Evolutionary conservation across 202 grass and related monocot species (phyloP).

Genomic region (Digitaria exilis): DNA sequence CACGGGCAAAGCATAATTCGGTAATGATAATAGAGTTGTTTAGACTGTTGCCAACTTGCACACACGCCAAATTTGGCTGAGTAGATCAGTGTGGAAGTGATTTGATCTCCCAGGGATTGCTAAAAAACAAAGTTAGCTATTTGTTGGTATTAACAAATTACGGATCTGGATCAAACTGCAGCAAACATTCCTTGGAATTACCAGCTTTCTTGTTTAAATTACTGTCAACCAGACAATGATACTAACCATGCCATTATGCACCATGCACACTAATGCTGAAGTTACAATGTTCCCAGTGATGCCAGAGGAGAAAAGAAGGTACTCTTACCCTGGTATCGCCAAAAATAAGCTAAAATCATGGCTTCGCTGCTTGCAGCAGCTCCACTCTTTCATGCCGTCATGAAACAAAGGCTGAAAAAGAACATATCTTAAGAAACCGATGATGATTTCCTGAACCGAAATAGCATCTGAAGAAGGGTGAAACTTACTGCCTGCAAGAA

Average conservation of each 20-base stretch:
- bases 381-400: constrained; percentile 99
- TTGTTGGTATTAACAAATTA: neutral
- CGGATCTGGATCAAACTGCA: neutral
- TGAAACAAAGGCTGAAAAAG: constrained; percentile 92
- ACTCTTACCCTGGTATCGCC: constrained; percentile 87
- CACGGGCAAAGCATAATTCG: neutral
- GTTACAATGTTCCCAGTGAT: neutral
- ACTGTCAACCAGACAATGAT: neutral
- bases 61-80: neutral
- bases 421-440: constrained; percentile 45
- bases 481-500: constrained; percentile 87
- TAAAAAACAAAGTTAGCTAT: neutral
- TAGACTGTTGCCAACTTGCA: neutral
- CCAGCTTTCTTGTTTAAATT: neutral
- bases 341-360: constrained; percentile 99
- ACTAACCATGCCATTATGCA: neutral
- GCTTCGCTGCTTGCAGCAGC: constrained; percentile 96
- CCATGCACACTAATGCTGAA: neutral
- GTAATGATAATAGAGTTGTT: neutral
- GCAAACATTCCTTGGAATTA: neutral
- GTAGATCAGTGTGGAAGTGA: neutral
- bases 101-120: neutral
- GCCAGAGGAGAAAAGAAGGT: neutral
- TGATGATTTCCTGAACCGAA: constrained; percentile 17
- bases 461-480: constrained; percentile 31